These are phyloP conservation scores for Striga hermonthica DNA, from an alignment of 305 asterid genomes.

Conservation along the genomic window DNA sequence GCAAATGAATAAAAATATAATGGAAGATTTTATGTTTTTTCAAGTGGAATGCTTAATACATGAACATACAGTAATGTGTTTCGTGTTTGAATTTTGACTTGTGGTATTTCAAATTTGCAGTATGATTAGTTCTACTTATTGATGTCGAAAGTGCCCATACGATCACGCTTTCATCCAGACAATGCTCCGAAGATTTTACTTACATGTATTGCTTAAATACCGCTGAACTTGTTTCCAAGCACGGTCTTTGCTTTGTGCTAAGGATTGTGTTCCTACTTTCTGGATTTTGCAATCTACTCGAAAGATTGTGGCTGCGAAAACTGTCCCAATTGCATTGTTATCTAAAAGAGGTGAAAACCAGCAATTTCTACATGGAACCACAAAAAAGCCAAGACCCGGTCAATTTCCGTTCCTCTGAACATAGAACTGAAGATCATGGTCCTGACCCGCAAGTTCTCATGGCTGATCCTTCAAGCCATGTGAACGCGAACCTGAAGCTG, in stretches of 20 bases:
- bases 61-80: conserved; percentile 1
- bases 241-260: conserved; percentile 32
- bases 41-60: not conserved
- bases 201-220: conserved; percentile 34
- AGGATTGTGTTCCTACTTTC: conserved; percentile 41
- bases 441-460: conserved; percentile 42
- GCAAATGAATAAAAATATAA: not conserved
- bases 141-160: conserved; percentile 22
- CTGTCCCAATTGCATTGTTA: conserved; percentile 30
- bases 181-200: conserved; percentile 29
- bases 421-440: conserved; percentile 35
- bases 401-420: conserved; percentile 40
- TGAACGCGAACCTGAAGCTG: conserved; percentile 33
- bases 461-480: conserved; percentile 42
- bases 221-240: conserved; percentile 36
- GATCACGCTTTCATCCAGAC: conserved; percentile 20
- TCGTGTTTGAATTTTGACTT: conserved; percentile 11
- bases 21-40: not conserved
- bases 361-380: conserved; percentile 46
- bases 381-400: conserved; percentile 37
- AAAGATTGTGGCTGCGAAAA: conserved; percentile 34
- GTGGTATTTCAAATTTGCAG: conserved; percentile 29
- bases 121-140: conserved; percentile 24
- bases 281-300: conserved; percentile 34
- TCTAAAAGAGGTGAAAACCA: conserved; percentile 25